Evolutionary conservation across 257 asterid species (phyloP), one percentile per base, ranked within the genome.

Genomic region (Apocynum venetum): DNA sequence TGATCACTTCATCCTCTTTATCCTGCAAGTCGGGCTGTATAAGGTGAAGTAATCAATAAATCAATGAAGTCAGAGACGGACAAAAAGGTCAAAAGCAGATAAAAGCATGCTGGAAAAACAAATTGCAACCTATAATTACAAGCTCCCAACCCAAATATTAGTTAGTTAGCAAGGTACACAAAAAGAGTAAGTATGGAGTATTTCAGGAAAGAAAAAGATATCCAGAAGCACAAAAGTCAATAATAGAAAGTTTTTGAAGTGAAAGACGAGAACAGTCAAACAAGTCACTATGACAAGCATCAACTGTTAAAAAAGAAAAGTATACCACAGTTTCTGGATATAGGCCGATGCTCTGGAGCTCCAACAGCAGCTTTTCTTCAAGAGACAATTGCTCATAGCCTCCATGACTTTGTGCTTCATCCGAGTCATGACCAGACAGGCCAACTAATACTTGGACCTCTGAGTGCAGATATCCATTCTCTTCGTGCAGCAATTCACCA

Each of bases 21-120:
- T 92, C 97, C 46, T 87, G 93, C 87, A 96, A 82, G 46, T 89
- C 95, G 71, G 99, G 98, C 99, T 96, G 89, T 71, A 77, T 1
- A 77, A 73, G 61, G 76, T 57, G 80, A 51, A 47, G 46, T 56
- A 80, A 64, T 80, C 14, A 78, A 78, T 31, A 71, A 82, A 77
- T 51, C 51, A 61, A 38, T 60, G 77, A 40, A 20, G 75, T 71
- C 76, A 76, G 63, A 57, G n/a, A 40, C 17, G 67, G 65, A 49
- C 19, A 25, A 47, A 59, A 13, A 20, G 13, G 14, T 60, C 36
- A 10, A 77, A 65, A 73, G 64, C 14, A 76, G 69, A 15, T 15
- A 66, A 35, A 48, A 38, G 20, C 8, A 51, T 49, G 70, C 20
- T n/a, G 49, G 20, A 56, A 74, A 40, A 55, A 76, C 38, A 46